These are phyloP conservation scores for Argentina anserina DNA, from an alignment of 306 rosid genomes.

Conservation along the genomic window DNA sequence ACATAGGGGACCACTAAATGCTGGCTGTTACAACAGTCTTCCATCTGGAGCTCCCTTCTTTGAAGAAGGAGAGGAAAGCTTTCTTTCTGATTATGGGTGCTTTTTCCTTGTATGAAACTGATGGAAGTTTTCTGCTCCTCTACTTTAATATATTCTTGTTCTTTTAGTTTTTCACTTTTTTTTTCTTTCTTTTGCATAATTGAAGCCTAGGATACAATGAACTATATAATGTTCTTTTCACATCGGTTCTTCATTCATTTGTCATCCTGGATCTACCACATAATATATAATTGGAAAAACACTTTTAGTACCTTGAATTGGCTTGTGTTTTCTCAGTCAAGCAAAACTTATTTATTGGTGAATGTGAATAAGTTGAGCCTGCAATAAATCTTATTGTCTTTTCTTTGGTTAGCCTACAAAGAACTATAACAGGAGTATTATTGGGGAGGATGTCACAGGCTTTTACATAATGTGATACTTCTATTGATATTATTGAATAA, in stretches of 20 bases:
- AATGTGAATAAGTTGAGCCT: not conserved
- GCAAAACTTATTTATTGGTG: not conserved
- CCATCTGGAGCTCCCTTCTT: slow-evolving; percentile 36
- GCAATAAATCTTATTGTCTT: not conserved
- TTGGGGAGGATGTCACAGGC: not conserved
- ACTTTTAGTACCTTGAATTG: not conserved
- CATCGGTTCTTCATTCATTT: not conserved
- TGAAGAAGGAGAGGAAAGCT: slow-evolving; percentile 36
- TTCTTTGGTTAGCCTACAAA: not conserved
- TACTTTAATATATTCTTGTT: not conserved
- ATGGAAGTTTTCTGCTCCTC: not conserved
- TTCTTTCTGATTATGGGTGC: slow-evolving; percentile 40
- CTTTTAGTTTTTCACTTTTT: not conserved
- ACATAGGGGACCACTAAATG: slow-evolving; percentile 33
- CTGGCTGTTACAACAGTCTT: slow-evolving; percentile 32
- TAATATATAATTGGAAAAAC: not conserved
- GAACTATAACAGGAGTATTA: not conserved
- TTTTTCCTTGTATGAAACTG: slow-evolving; percentile 41
- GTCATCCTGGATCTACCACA: not conserved
- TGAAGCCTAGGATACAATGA: not conserved
- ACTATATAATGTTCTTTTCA: not conserved
- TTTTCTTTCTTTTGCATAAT: not conserved
- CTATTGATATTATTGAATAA: not conserved
- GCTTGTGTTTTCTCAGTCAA: not conserved
- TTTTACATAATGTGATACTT: not conserved